Percentiles rank a stretch among this genome's conserved stretches.
These are phyloP conservation scores for Raphanus hybrid DNA, from an alignment of 441 rosid species.

Conservation along the genomic window DNA sequence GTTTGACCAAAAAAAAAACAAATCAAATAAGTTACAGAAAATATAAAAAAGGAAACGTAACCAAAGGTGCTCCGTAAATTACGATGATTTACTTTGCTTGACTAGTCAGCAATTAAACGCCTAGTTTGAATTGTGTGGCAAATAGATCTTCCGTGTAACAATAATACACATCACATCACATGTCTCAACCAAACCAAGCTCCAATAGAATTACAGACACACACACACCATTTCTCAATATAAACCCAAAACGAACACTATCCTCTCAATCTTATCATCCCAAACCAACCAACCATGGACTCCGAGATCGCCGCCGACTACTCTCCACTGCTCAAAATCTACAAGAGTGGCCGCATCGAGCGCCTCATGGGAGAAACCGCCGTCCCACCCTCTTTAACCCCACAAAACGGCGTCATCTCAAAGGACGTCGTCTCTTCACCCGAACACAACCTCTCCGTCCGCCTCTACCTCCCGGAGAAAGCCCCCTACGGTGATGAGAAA, in stretches of 20 bases:
- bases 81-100: neutral
- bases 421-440: constrained; percentile 57
- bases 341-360: constrained; percentile 58
- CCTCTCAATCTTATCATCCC: constrained; percentile 14
- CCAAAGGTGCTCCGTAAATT: neutral
- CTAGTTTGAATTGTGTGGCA: constrained; percentile 17
- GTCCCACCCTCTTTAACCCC: constrained; percentile 54
- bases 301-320: constrained; percentile 34
- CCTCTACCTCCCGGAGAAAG: constrained; percentile 54
- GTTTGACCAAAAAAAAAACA: no score
- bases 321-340: constrained; percentile 44
- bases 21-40: no score
- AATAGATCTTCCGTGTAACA: constrained; percentile 19
- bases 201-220: constrained; percentile 14
- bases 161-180: constrained; percentile 8
- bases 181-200: constrained; percentile 14
- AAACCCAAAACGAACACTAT: neutral
- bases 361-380: constrained; percentile 48
- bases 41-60: neutral
- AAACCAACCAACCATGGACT: constrained; percentile 24
- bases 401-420: constrained; percentile 54
- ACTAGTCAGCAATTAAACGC: constrained; percentile 8
- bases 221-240: neutral
- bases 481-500: constrained; percentile 32
- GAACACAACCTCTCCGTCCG: constrained; percentile 48